A percentile compares a stretch with the other conserved stretches of the same genome.
These are phyloP conservation scores for Pseudohalonectria lignicola DNA, from an alignment of 2,329 filamentous ascomycete species.

Conservation along the genomic window DNA sequence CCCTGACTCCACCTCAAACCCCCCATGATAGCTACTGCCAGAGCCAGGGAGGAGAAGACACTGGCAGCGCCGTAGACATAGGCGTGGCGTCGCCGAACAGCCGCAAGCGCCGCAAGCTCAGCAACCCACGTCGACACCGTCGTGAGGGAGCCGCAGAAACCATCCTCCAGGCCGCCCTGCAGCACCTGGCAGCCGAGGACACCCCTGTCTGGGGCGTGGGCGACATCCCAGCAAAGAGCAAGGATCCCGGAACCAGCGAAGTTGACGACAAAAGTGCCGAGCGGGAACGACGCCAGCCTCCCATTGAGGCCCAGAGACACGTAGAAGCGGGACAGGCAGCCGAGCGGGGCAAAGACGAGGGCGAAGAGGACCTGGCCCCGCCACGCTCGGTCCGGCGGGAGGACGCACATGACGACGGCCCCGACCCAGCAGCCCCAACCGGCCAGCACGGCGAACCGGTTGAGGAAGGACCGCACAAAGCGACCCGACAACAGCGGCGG, in stretches of 20 bases:
- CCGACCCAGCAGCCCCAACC: conserved; percentile 70
- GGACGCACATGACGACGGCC: conserved; percentile 58
- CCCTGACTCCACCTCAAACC: conserved; percentile 58
- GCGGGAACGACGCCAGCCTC: conserved; percentile 55
- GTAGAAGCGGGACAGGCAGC: conserved; percentile 68
- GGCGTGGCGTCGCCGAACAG: conserved; percentile 27
- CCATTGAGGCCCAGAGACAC: conserved; percentile 61
- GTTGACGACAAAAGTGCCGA: conserved; percentile 81
- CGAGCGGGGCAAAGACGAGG: conserved; percentile 71
- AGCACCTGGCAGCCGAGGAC: conserved; percentile 51
- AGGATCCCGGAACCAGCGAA: conserved; percentile 64
- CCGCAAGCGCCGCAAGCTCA: conserved; percentile 40
- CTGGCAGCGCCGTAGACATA: conserved; percentile 60
- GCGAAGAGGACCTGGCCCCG: conserved; percentile 66
- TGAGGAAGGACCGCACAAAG: conserved; percentile 48
- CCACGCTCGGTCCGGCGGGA: conserved; percentile 62
- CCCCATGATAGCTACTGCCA: conserved; percentile 64
- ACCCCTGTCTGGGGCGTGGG: conserved; percentile 48
- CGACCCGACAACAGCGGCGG: conserved; percentile 36
- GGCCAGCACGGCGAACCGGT: conserved; percentile 52
- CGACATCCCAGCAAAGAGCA: conserved; percentile 68
- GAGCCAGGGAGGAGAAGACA: conserved; percentile 42
- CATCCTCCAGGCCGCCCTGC: conserved; percentile 54
- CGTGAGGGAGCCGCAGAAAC: conserved; percentile 56
- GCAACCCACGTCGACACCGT: conserved; percentile 58